Base-by-base conservation (phyloP, 2,329 filamentous ascomycete genomes). In the Penicillium freii region DNA sequence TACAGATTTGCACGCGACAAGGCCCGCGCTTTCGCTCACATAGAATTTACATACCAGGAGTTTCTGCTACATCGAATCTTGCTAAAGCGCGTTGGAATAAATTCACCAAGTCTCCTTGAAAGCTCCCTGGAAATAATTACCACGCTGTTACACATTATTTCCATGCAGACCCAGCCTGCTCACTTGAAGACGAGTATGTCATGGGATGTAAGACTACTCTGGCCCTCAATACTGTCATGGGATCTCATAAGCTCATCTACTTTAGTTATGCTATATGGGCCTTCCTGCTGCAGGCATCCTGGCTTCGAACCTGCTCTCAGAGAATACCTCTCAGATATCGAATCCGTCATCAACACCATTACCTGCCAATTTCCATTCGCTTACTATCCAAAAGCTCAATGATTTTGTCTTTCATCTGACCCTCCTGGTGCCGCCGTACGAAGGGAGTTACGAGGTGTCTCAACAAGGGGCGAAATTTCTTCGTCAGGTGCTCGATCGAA, bases 211-310 rank as follows among this genome's bases (percentile, higher is more conserved):
- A 51, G 48, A 23, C 9, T 39, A 1, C 17, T 19, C n/a, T 39
- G 23, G 5, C 6, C 21, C 25, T 23, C 11, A 40, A 8, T 29
- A 19, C 13, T 31, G 3, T 4, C 0, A 31, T 40, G 7, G 5
- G 8, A 13, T 7, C 9, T 51, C 1, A 51, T 23, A 29, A 51
- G 4, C 10, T 23, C 5, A 49, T 23, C 7, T 2, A 40, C 1
- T 21, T 42, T 27, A 51, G 48, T 42, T 51, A 42, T 51, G 48
- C 48, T 25, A 51, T 3, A 42, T 51, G 1, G 48, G 48, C 8
- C 48, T 51, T 33, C 48, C 48, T 42, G 48, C 48, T 10, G 48
- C 48, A 33, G 48, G 48, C 27, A 51, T 42, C 5, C 48, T 51
- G 5, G 33, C 48, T 23, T 51, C 48, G 7, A 51, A 51, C 7